Conservation (phyloP, 352 stramenopile species). For the Plasmopara viticola region DNA sequence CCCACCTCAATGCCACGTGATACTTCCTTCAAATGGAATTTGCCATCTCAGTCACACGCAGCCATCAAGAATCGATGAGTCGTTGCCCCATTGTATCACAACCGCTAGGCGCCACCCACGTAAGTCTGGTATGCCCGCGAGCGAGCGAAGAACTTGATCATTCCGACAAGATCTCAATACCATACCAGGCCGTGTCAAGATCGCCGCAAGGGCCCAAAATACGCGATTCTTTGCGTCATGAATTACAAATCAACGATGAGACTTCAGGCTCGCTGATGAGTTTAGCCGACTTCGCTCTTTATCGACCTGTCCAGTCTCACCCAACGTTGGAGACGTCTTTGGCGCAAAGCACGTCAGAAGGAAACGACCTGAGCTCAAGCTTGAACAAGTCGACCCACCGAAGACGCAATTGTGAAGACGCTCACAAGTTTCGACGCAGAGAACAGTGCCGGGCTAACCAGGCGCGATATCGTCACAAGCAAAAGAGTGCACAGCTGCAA, state of each 20-base stretch:
- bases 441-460: slow-evolving; percentile 26
- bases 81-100: slow-evolving; percentile 2
- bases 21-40: slow-evolving; percentile 8
- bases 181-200: background rate
- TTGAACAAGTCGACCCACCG: background rate
- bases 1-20: slow-evolving; percentile 7
- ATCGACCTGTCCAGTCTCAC: background rate
- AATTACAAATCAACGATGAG: slow-evolving; percentile 1
- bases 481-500: slow-evolving; percentile 5
- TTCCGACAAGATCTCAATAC: background rate
- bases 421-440: slow-evolving; percentile 4
- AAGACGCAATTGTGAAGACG: slow-evolving; percentile 6
- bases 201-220: background rate
- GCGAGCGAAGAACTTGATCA: background rate
- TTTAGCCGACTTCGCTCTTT: background rate
- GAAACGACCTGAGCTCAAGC: background rate
- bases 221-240: background rate
- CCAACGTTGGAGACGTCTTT: background rate
- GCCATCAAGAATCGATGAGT: slow-evolving; percentile 7
- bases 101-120: slow-evolving; percentile 4
- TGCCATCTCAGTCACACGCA: slow-evolving; percentile 2
- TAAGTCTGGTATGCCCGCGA: slow-evolving; percentile 4
- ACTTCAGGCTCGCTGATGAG: slow-evolving; percentile 1
- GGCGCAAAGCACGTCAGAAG: too few relatives aligned
- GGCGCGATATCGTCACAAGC: slow-evolving; percentile 21